phyloP scores from a whole-genome alignment of 2,329 filamentous ascomycete species.

The Aspergillus sp. region DNA sequence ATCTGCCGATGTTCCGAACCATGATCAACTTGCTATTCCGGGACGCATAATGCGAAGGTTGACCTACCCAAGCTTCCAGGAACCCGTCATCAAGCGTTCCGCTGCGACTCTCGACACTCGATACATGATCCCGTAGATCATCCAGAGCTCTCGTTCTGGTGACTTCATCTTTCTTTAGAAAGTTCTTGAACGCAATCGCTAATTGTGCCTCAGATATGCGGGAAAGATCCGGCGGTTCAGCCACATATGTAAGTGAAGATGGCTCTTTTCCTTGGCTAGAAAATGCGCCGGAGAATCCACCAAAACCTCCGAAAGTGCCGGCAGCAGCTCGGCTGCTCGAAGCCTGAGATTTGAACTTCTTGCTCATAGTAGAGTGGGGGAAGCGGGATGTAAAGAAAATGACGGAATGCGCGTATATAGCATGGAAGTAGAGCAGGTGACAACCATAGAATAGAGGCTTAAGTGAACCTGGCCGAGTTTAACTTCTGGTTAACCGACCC shows the following conservation, averaged over 20 bases:
- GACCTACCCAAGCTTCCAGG: constrained; percentile 82
- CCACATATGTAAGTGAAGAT: constrained; percentile 79
- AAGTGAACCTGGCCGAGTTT: not conserved
- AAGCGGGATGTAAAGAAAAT: constrained; percentile 24
- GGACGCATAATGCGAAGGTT: constrained; percentile 11
- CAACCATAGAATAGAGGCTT: not conserved
- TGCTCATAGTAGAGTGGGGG: constrained; percentile 55
- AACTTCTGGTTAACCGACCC: not conserved
- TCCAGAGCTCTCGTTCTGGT: constrained; percentile 91
- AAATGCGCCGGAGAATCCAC: constrained; percentile 39
- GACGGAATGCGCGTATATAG: constrained; percentile 11
- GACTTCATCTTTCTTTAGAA: constrained; percentile 87
- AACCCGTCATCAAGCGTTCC: constrained; percentile 75
- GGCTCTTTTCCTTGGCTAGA: constrained; percentile 47
- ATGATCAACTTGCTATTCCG: constrained; percentile 16
- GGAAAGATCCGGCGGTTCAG: constrained; percentile 79
- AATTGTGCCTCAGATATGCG: constrained; percentile 76
- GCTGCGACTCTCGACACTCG: constrained; percentile 54
- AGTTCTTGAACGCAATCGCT: constrained; percentile 87
- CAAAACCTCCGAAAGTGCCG: constrained; percentile 51
- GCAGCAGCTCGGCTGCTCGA: constrained; percentile 63
- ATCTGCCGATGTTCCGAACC: constrained; percentile 55
- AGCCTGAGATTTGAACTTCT: constrained; percentile 64
- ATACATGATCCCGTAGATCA: constrained; percentile 70
- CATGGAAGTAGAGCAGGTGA: not conserved